phyloP scores from a whole-genome alignment of 2,329 filamentous ascomycete genomes.

The Aspergillus candidus region DNA sequence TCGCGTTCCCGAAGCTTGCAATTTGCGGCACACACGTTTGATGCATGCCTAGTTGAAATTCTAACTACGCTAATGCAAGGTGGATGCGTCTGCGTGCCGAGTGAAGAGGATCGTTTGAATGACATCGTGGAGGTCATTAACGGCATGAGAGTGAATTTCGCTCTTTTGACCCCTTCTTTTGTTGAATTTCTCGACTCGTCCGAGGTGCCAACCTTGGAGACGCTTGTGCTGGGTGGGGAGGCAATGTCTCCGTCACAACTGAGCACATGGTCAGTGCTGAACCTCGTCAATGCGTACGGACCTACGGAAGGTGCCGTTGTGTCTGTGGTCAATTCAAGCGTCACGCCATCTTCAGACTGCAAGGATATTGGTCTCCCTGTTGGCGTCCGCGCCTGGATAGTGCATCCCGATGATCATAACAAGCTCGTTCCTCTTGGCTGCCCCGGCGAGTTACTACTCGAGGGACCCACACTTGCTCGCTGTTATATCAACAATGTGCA shows the following conservation, averaged over 20 bases:
- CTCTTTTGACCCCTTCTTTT: conserved; percentile 56
- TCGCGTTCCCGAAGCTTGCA: conserved; percentile 52
- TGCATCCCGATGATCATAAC: conserved; percentile 35
- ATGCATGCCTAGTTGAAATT: conserved; percentile 50
- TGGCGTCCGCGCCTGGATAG: conserved; percentile 35
- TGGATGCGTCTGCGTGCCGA: conserved; percentile 55
- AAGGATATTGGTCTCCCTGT: conserved; percentile 32
- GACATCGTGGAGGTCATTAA: conserved; percentile 48
- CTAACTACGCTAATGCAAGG: conserved; percentile 51
- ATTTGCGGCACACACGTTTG: conserved; percentile 51
- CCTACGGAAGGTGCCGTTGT: conserved; percentile 39
- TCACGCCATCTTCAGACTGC: conserved; percentile 26
- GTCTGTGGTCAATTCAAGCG: conserved; percentile 28
- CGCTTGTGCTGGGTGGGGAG: conserved; percentile 42
- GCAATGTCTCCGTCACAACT: conserved; percentile 43
- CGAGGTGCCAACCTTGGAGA: conserved; percentile 39
- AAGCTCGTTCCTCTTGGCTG: conserved; percentile 38
- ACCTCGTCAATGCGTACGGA: conserved; percentile 40
- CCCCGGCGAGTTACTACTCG: conserved; percentile 34
- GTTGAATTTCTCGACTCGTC: conserved; percentile 43
- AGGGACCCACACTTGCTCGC: conserved; percentile 53
- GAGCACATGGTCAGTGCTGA: conserved; percentile 32
- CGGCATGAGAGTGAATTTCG: conserved; percentile 48
- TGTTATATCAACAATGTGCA: conserved; percentile 55
- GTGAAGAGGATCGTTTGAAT: conserved; percentile 43